These are phyloP conservation scores for Neopestalotiopsis clavispora DNA, from an alignment of 2,329 filamentous ascomycete species.

Conservation along the genomic window DNA sequence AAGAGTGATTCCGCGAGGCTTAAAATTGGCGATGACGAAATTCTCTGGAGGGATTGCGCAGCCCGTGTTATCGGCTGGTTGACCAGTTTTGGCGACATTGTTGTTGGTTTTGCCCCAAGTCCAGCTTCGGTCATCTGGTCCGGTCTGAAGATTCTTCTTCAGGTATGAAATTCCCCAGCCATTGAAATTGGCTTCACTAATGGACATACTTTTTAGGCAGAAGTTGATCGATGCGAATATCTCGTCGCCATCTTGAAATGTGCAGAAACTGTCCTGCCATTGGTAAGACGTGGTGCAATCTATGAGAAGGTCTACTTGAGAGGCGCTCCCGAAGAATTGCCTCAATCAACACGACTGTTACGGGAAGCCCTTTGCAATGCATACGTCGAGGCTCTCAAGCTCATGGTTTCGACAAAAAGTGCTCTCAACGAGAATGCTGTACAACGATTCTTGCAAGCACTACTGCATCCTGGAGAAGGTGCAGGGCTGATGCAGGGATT, in stretches of 20 bases:
- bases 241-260: not conserved
- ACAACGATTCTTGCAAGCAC: not conserved
- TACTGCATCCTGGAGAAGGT: not conserved
- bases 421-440: not conserved
- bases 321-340: not conserved
- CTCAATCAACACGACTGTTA: not conserved
- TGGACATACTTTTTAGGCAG: too few relatives aligned
- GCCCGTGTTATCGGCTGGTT: too few relatives aligned
- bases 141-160: too few relatives aligned
- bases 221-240: not conserved
- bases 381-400: not conserved
- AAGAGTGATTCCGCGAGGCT: too few relatives aligned
- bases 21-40: too few relatives aligned
- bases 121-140: too few relatives aligned
- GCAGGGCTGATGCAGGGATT: not conserved
- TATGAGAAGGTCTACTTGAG: not conserved
- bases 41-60: too few relatives aligned
- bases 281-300: not conserved
- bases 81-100: too few relatives aligned
- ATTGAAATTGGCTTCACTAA: too few relatives aligned
- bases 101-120: too few relatives aligned
- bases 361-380: not conserved
- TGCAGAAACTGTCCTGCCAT: not conserved
- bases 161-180: too few relatives aligned
- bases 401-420: too few relatives aligned